These are phyloP conservation scores for Coemansia sp. DNA, from an alignment of 192 early-diverging fungal species.

Conservation along the genomic window DNA sequence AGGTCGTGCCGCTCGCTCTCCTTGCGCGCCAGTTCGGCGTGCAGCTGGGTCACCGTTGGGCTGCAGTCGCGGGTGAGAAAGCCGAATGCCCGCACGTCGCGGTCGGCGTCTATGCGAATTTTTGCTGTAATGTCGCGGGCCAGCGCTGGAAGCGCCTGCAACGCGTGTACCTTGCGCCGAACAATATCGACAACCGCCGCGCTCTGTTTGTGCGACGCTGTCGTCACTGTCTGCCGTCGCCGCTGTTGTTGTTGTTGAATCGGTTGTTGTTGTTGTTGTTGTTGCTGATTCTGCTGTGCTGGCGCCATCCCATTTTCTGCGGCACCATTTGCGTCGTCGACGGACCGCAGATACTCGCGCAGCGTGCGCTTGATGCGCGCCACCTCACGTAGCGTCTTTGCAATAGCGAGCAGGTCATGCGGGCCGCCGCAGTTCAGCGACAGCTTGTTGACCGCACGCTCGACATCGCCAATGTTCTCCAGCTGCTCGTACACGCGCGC, in stretches of 20 bases:
- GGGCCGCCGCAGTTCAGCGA: slow-evolving; percentile 64
- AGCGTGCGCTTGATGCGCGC: slow-evolving; percentile 43
- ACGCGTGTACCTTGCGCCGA: slow-evolving; percentile 20
- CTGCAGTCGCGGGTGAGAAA: slow-evolving; percentile 54
- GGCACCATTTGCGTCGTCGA: background rate
- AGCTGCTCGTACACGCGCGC: slow-evolving; percentile 55
- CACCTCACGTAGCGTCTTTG: slow-evolving; percentile 57
- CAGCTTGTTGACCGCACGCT: slow-evolving; percentile 68
- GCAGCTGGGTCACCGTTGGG: slow-evolving; percentile 27
- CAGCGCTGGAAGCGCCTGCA: slow-evolving; percentile 49
- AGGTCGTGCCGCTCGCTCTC: too few species aligned
- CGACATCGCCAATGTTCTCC: slow-evolving; percentile 60
- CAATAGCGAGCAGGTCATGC: slow-evolving; percentile 61
- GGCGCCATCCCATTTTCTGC: background rate
- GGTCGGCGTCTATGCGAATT: slow-evolving; percentile 50
- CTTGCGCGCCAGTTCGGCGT: slow-evolving; percentile 39
- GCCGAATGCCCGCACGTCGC: slow-evolving; percentile 51
- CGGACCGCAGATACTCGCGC: slow-evolving; percentile 17
- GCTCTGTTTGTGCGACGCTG: slow-evolving; percentile 1
- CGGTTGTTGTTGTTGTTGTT: too few species aligned
- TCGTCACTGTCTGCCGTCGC: background rate
- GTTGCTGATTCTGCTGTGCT: too few species aligned
- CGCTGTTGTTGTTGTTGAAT: too few species aligned
- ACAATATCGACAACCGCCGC: slow-evolving; percentile 12
- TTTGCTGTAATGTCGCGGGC: slow-evolving; percentile 41